A percentile compares a stretch with the other conserved stretches of the same genome.
These are phyloP conservation scores for Aspergillus panamensis DNA, from an alignment of 495 filamentous ascomycete species.

Conservation along the genomic window DNA sequence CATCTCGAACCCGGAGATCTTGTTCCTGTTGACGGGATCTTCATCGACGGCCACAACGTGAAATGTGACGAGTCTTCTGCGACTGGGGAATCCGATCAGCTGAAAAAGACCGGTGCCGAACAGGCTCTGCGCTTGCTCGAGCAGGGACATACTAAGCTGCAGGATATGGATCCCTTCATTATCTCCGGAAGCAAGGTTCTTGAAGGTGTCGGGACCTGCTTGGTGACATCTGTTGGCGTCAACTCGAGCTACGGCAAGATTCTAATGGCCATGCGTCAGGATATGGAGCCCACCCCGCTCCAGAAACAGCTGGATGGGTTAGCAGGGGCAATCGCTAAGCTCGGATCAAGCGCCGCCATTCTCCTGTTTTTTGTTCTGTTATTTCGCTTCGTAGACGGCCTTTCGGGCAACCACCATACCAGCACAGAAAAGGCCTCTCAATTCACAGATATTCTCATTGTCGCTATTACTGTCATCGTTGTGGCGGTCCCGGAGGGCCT, in stretches of 20 bases:
- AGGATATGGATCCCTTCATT: slow-evolving; percentile 53
- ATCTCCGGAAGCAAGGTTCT: slow-evolving; percentile 80
- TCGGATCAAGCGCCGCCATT: slow-evolving; percentile 68
- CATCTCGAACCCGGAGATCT: slow-evolving; percentile 74
- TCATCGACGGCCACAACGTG: slow-evolving; percentile 60
- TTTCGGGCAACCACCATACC: slow-evolving; percentile 46
- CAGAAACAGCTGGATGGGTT: slow-evolving; percentile 78
- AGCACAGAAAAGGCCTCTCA: slow-evolving; percentile 60
- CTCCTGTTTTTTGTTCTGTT: slow-evolving; percentile 78
- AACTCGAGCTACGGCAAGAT: slow-evolving; percentile 82
- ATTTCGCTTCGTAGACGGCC: slow-evolving; percentile 66
- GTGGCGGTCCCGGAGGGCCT: slow-evolving; percentile 67
- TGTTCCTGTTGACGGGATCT: slow-evolving; percentile 68
- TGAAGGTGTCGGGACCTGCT: slow-evolving; percentile 74
- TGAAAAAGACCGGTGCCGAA: slow-evolving; percentile 61
- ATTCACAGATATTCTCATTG: slow-evolving; percentile 57
- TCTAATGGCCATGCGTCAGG: slow-evolving; percentile 78
- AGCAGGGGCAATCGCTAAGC: slow-evolving; percentile 79
- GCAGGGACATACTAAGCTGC: slow-evolving; percentile 28
- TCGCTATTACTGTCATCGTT: slow-evolving; percentile 57
- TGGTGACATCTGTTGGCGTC: slow-evolving; percentile 75
- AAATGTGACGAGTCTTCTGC: slow-evolving; percentile 70
- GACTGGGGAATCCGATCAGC: slow-evolving; percentile 67
- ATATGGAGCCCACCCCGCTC: slow-evolving; percentile 75
- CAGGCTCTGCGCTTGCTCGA: slow-evolving; percentile 58